These are phyloP conservation scores for Russula abietina DNA, from an alignment of 768 basidiomycete genomes.

Conservation along the genomic window DNA sequence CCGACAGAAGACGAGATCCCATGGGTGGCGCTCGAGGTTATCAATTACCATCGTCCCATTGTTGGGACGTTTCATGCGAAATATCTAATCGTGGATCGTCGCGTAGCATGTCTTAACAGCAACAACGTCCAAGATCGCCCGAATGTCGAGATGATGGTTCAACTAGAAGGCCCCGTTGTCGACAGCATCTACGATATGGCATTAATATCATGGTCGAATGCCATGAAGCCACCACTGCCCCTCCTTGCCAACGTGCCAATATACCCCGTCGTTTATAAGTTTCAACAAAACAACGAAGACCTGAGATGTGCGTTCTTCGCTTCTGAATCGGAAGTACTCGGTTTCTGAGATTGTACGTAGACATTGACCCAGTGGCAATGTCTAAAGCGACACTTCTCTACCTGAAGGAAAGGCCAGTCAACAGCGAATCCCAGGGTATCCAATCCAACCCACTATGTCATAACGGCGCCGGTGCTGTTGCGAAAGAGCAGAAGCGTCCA, in stretches of 20 bases:
- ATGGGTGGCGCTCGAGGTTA: slow-evolving; percentile 53
- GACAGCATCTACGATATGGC: slow-evolving; percentile 65
- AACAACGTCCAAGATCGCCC: slow-evolving; percentile 63
- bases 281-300: slow-evolving; percentile 33
- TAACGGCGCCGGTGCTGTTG: background rate
- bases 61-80: slow-evolving; percentile 70
- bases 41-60: slow-evolving; percentile 50
- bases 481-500: background rate
- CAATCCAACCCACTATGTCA: background rate
- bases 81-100: slow-evolving; percentile 64
- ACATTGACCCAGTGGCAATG: slow-evolving; percentile 9
- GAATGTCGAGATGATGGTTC: slow-evolving; percentile 57
- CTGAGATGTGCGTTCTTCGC: slow-evolving; percentile 26
- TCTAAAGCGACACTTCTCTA: slow-evolving; percentile 4
- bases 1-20: slow-evolving; percentile 53
- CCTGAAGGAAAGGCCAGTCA: slow-evolving; percentile 5
- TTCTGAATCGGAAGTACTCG: background rate
- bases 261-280: slow-evolving; percentile 36
- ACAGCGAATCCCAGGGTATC: background rate
- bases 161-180: slow-evolving; percentile 66
- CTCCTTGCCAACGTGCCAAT: slow-evolving; percentile 34
- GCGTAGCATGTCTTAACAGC: slow-evolving; percentile 55
- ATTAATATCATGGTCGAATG: slow-evolving; percentile 53
- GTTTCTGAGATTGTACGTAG: background rate
- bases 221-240: slow-evolving; percentile 43